phyloP scores from a whole-genome alignment of 202 grass and related monocot species.

The Saccharum hybrid region DNA sequence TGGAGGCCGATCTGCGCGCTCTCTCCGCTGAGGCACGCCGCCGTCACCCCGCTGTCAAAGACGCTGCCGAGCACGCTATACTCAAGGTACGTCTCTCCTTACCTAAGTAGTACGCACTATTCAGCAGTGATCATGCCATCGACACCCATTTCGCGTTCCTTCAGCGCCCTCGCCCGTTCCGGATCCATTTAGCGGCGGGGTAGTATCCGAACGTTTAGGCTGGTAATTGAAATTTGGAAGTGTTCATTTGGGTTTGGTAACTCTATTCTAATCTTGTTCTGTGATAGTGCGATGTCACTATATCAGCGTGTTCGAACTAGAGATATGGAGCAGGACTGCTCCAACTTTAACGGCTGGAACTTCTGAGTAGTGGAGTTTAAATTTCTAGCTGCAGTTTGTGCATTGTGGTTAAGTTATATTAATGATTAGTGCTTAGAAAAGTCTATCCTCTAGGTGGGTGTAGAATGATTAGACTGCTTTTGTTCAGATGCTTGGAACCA shows the following conservation, averaged over 20 bases:
- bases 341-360: conserved; percentile 16
- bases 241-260: not conserved
- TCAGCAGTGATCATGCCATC: conserved; percentile 12
- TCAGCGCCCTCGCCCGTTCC: conserved; percentile 16
- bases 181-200: conserved; percentile 32
- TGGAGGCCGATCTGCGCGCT: conserved; percentile 98
- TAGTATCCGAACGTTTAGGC: not conserved
- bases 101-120: not conserved
- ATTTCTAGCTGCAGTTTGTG: conserved; percentile 15
- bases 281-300: not conserved
- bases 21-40: conserved; percentile 94
- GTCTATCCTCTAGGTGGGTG: not conserved
- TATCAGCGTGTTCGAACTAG: conserved; percentile 30
- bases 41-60: conserved; percentile 86
- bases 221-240: not conserved
- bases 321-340: conserved; percentile 16
- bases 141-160: conserved; percentile 35
- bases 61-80: conserved; percentile 89
- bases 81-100: conserved; percentile 62
- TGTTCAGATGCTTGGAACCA: not conserved
- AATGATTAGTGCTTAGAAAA: conserved; percentile 24
- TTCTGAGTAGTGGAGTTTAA: conserved; percentile 15
- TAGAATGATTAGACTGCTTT: conserved; percentile 27
- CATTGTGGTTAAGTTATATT: not conserved
- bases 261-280: conserved; percentile 1